Evolutionary conservation across 352 stramenopile genomes (phyloP).

Genomic region (Thalassiosira tumida): DNA sequence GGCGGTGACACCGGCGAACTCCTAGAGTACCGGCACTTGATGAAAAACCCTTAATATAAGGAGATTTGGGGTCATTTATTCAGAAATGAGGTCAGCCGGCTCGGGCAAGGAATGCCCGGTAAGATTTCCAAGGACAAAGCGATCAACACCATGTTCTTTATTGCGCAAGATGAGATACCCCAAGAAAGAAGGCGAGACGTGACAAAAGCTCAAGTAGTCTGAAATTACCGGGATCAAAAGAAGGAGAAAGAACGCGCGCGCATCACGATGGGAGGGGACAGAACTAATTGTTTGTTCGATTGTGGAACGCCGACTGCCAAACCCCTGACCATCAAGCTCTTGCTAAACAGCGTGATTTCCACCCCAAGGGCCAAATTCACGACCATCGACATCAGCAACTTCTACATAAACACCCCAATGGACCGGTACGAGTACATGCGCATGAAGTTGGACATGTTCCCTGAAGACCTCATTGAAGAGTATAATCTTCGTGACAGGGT

Average conservation of each 20-base stretch:
- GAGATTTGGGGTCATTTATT: not conserved
- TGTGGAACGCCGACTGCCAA: conserved; percentile 41
- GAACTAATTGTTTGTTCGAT: not conserved
- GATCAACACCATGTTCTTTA: conserved; percentile 36
- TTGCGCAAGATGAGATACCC: conserved; percentile 4
- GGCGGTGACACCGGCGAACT: not conserved
- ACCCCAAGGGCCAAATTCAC: conserved; percentile 47
- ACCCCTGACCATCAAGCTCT: conserved; percentile 45
- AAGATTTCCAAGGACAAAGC: not conserved
- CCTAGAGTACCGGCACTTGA: conserved; percentile 22
- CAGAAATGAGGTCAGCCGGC: not conserved
- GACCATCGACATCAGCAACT: conserved; percentile 63
- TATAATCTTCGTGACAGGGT: not conserved
- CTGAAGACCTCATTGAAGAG: conserved; percentile 2
- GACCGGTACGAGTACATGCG: conserved; percentile 63
- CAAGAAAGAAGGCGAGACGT: not conserved
- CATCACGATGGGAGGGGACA: not conserved
- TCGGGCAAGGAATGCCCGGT: not conserved
- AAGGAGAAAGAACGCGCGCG: not conserved
- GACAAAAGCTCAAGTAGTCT: not conserved
- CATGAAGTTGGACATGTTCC: not conserved
- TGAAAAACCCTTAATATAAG: not conserved
- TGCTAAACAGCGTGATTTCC: conserved; percentile 64
- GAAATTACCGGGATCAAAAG: not conserved
- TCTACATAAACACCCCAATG: conserved; percentile 51